Evolutionary conservation across 371 early-diverging fungal genomes (phyloP).

Genomic region (Mucor sp.): DNA sequence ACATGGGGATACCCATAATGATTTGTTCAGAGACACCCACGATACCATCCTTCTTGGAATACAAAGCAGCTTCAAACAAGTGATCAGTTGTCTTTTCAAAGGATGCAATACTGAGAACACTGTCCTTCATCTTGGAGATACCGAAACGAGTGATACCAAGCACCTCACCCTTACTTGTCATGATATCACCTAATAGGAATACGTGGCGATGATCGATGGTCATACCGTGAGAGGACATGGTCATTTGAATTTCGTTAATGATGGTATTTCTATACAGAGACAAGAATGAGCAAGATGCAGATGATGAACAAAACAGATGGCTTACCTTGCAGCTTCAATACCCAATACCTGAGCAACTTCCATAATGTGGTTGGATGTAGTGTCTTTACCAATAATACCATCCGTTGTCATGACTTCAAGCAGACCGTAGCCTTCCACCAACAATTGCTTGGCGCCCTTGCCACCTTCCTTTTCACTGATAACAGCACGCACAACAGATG

Average conservation of each 20-base stretch:
- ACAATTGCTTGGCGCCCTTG: slow-evolving; percentile 63
- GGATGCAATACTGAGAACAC: slow-evolving; percentile 99
- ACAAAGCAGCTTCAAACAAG: slow-evolving; percentile 97
- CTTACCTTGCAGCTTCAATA: slow-evolving; percentile 76
- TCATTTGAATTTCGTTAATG: slow-evolving; percentile 85
- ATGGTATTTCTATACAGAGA: slow-evolving; percentile 62
- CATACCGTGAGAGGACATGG: slow-evolving; percentile 92
- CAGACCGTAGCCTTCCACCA: slow-evolving; percentile 97
- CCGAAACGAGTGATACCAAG: slow-evolving; percentile 99
- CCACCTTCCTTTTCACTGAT: slow-evolving; percentile 75
- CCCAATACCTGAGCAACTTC: slow-evolving; percentile 95
- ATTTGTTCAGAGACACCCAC: slow-evolving; percentile 99
- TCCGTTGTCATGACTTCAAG: slow-evolving; percentile 89
- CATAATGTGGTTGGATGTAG: slow-evolving; percentile 93
- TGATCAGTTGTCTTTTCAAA: slow-evolving; percentile 99
- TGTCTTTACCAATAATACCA: slow-evolving; percentile 81
- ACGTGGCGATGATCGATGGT: slow-evolving; percentile 98
- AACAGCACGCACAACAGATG: slow-evolving; percentile 86
- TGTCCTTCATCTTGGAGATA: slow-evolving; percentile 98
- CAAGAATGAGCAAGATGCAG: background rate
- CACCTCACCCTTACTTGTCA: slow-evolving; percentile 99
- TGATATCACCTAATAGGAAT: slow-evolving; percentile 98
- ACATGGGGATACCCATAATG: slow-evolving; percentile 98
- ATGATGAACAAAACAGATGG: background rate
- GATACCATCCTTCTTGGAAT: slow-evolving; percentile 90